A percentile compares a stretch with the other conserved stretches of the same genome.
These are phyloP conservation scores for Danielozyma ontarioensis DNA, from an alignment of 805 yeast genomes.

Conservation along the genomic window DNA sequence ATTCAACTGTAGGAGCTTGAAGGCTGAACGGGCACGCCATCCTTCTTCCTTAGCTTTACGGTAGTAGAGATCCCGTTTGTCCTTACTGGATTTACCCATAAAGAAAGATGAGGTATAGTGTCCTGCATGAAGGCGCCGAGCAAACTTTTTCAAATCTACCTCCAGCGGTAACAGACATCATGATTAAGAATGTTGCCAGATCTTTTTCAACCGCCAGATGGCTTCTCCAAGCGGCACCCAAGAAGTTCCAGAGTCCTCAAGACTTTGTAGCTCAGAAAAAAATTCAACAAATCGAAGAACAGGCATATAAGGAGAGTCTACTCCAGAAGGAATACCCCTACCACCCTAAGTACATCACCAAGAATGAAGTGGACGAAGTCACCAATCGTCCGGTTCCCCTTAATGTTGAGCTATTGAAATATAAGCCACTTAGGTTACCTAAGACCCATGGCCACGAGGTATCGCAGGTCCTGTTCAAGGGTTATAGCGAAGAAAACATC, in stretches of 20 bases:
- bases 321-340: constrained; percentile 22
- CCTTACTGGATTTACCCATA: constrained; percentile 95
- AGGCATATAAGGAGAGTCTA: constrained; percentile 21
- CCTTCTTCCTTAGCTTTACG: constrained; percentile 97
- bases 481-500: constrained; percentile 64
- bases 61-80: constrained; percentile 87
- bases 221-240: background rate
- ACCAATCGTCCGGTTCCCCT: constrained; percentile 66
- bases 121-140: too few species aligned
- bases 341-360: constrained; percentile 25
- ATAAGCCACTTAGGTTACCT: constrained; percentile 70
- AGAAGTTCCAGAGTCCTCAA: constrained; percentile 2
- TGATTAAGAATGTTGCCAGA: background rate
- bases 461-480: constrained; percentile 70
- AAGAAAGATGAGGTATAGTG: too few species aligned
- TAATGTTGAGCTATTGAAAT: constrained; percentile 74
- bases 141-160: too few species aligned
- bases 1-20: constrained; percentile 83
- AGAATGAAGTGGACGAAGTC: constrained; percentile 13
- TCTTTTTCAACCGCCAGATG: background rate
- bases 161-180: too few species aligned
- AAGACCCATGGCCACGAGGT: constrained; percentile 68
- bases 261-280: constrained; percentile 26
- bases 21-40: constrained; percentile 96
- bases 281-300: constrained; percentile 19